Percentiles rank a stretch among this genome's conserved stretches.
These are phyloP conservation scores for Aspergillus intermedius DNA, from an alignment of 2,329 filamentous ascomycete genomes.

Conservation along the genomic window DNA sequence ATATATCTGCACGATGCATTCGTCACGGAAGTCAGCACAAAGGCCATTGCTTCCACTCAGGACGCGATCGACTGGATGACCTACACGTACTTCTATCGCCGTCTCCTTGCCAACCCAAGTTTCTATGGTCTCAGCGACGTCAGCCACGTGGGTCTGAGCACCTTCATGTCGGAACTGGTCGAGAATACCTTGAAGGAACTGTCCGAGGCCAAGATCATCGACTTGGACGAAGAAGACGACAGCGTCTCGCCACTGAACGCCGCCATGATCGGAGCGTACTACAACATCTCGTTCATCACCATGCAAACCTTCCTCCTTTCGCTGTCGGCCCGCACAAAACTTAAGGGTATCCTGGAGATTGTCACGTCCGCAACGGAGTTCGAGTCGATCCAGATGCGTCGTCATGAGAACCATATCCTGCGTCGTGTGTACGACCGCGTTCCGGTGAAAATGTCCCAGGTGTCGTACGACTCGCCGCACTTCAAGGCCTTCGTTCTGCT, in stretches of 20 bases:
- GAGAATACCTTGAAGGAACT: constrained; percentile 89
- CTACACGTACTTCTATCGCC: constrained; percentile 96
- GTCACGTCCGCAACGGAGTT: constrained; percentile 96
- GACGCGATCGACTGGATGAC: constrained; percentile 98
- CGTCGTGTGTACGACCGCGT: constrained; percentile 89
- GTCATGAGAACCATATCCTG: constrained; percentile 82
- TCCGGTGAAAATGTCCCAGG: constrained; percentile 89
- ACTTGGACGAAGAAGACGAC: constrained; percentile 90
- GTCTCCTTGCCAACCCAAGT: constrained; percentile 88
- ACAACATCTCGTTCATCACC: constrained; percentile 98
- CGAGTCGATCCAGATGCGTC: constrained; percentile 85
- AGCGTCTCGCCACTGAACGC: constrained; percentile 83
- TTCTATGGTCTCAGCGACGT: constrained; percentile 88
- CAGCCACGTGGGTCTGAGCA: constrained; percentile 87
- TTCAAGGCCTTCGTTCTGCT: constrained; percentile 98
- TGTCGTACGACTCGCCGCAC: constrained; percentile 83
- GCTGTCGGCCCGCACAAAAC: constrained; percentile 77
- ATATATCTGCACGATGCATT: constrained; percentile 92
- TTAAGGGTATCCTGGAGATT: constrained; percentile 96
- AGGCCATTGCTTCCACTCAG: constrained; percentile 89
- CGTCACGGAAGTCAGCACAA: constrained; percentile 92
- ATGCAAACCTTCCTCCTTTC: constrained; percentile 98
- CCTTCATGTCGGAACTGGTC: constrained; percentile 88
- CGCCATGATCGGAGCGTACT: constrained; percentile 97
- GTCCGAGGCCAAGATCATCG: constrained; percentile 87